These are phyloP conservation scores for Penicillium sp. DNA, from an alignment of 2,329 filamentous ascomycete genomes.

Conservation along the genomic window DNA sequence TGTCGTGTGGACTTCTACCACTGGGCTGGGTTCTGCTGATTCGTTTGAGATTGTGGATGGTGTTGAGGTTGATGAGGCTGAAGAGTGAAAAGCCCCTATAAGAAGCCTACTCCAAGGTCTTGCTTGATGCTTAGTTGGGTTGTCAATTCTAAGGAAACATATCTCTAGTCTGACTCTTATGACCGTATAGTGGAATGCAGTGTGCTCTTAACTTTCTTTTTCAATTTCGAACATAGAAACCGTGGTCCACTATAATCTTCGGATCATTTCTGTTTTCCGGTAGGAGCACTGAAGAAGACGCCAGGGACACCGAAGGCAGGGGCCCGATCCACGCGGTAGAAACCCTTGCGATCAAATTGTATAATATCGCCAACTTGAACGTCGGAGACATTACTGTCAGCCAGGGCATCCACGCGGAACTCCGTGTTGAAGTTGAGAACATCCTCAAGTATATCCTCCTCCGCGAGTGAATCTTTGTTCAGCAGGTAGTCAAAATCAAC, in stretches of 20 bases:
- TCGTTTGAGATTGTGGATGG: no score
- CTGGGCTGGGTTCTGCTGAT: no score
- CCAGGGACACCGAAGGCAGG: slow-evolving; percentile 60
- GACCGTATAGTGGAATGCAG: no score
- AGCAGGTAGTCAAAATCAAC: slow-evolving; percentile 96
- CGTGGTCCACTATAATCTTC: not conserved
- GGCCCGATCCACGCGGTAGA: slow-evolving; percentile 77
- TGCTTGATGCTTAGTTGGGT: no score
- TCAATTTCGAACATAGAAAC: no score
- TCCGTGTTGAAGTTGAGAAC: slow-evolving; percentile 77
- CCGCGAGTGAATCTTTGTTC: slow-evolving; percentile 90
- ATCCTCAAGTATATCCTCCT: slow-evolving; percentile 82
- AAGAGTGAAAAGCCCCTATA: no score
- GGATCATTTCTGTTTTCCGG: slow-evolving; percentile 55
- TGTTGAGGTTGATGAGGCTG: no score
- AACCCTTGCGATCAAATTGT: slow-evolving; percentile 91
- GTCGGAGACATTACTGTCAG: slow-evolving; percentile 75
- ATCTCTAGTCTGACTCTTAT: no score
- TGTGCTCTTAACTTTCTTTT: no score
- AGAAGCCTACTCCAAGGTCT: no score
- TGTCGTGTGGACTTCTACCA: no score
- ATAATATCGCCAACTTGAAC: slow-evolving; percentile 89
- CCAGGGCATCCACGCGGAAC: slow-evolving; percentile 71
- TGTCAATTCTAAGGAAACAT: no score
- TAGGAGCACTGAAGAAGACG: slow-evolving; percentile 70